Evolutionary conservation across 2,329 filamentous ascomycete genomes (phyloP).

Genomic region (Alternaria viburni): DNA sequence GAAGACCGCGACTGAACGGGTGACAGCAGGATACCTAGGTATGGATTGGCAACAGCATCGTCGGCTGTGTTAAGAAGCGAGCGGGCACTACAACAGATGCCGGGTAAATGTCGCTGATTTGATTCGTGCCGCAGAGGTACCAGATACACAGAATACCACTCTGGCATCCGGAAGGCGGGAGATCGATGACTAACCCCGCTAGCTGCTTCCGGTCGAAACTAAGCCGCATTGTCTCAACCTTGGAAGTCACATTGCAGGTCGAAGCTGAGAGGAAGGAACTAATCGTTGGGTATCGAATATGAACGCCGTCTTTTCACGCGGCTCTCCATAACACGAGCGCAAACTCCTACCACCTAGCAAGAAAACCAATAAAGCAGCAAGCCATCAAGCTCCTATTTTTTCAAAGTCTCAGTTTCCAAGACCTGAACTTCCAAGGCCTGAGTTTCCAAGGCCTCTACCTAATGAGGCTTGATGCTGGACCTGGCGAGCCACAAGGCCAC

Average conservation of each 20-base stretch:
- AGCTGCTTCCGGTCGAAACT: neutral
- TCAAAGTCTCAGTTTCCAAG: neutral
- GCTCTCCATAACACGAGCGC: neutral
- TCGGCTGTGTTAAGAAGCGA: neutral
- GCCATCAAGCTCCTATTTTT: neutral
- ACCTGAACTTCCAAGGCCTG: neutral
- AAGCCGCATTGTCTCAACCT: neutral
- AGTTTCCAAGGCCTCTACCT: neutral
- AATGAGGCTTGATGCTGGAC: slow-evolving; percentile 41
- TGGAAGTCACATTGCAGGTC: neutral
- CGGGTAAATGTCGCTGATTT: neutral
- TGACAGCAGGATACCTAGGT: neutral
- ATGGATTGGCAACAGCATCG: neutral
- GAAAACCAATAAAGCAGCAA: neutral
- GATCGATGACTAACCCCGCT: neutral
- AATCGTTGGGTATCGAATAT: slow-evolving; percentile 20
- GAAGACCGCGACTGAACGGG: neutral
- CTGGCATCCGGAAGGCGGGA: neutral
- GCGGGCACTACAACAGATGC: neutral
- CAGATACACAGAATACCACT: neutral
- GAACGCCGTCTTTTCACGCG: slow-evolving; percentile 13
- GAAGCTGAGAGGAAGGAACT: slow-evolving; percentile 7
- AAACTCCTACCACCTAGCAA: neutral
- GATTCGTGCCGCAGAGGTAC: neutral
- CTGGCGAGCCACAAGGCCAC: slow-evolving; percentile 65